phyloP scores from a whole-genome alignment of 2,329 filamentous ascomycete species.

The Penicillium nordicum region DNA sequence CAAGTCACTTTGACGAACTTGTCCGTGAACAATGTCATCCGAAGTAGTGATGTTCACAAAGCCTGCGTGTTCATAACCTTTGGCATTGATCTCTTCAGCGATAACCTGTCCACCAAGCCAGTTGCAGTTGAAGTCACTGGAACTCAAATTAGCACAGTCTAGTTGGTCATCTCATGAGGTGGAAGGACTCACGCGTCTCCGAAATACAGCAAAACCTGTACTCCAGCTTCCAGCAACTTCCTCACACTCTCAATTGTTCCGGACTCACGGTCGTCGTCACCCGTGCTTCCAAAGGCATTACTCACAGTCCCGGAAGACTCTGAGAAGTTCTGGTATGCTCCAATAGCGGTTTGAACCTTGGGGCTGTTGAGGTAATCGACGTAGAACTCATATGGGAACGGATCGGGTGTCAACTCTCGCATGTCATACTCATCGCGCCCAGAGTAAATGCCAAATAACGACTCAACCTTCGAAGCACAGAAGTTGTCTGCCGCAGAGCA shows the following conservation, averaged over 20 bases:
- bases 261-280: background rate
- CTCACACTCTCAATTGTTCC: background rate
- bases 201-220: background rate
- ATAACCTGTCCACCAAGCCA: constrained; percentile 2
- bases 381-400: background rate
- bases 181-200: background rate
- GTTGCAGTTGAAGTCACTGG: background rate
- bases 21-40: background rate
- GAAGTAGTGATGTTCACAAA: background rate
- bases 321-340: background rate
- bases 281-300: background rate
- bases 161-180: background rate
- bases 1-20: background rate
- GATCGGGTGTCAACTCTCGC: background rate
- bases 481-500: background rate
- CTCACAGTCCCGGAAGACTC: background rate
- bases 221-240: background rate
- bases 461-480: background rate
- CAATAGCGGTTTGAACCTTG: background rate
- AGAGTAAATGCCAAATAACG: background rate
- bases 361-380: constrained; percentile 2
- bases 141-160: background rate
- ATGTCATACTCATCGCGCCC: background rate
- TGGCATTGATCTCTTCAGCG: background rate
- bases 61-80: background rate